Percentiles rank a stretch among this genome's conserved stretches.
phyloP scores from a whole-genome alignment of 2,329 filamentous ascomycete genomes.

The Magnaporthiopsis poae region DNA sequence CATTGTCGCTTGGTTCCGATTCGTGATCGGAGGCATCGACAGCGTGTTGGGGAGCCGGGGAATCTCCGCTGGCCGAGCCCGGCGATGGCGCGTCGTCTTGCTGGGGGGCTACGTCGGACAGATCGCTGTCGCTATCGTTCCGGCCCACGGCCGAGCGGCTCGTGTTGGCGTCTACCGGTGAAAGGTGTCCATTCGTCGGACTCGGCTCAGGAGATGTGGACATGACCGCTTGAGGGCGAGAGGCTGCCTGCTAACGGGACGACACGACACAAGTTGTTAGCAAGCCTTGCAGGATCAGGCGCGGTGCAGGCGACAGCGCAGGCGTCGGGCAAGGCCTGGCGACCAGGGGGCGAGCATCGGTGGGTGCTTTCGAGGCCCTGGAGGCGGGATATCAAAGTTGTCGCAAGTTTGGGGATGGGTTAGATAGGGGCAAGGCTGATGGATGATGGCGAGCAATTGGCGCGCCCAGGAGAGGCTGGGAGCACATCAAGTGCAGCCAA shows the following conservation, averaged over 20 bases:
- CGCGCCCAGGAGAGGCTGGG: slow-evolving; percentile 17
- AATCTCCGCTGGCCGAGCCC: slow-evolving; percentile 19
- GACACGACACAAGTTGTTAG: slow-evolving; percentile 38
- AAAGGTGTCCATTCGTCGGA: slow-evolving; percentile 57
- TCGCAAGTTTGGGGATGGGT: slow-evolving; percentile 32
- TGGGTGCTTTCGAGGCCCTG: background rate
- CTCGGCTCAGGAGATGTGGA: slow-evolving; percentile 52
- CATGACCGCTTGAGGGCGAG: slow-evolving; percentile 53
- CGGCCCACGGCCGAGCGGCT: slow-evolving; percentile 29
- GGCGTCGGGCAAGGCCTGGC: slow-evolving; percentile 1
- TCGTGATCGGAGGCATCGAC: slow-evolving; percentile 31
- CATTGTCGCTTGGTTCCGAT: slow-evolving; percentile 40
- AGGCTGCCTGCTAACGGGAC: slow-evolving; percentile 48
- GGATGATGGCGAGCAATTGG: slow-evolving; percentile 36
- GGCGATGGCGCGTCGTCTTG: slow-evolving; percentile 21
- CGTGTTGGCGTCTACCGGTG: slow-evolving; percentile 41
- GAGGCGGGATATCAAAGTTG: slow-evolving; percentile 25
- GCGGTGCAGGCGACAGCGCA: background rate
- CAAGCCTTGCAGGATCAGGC: slow-evolving; percentile 14
- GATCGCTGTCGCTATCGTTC: slow-evolving; percentile 61
- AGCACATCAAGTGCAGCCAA: slow-evolving; percentile 15
- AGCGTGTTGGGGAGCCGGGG: slow-evolving; percentile 25
- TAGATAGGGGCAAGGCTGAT: slow-evolving; percentile 40
- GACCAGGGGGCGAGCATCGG: background rate
- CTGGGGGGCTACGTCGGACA: slow-evolving; percentile 55